Conservation (phyloP, 345 rosid genomes). For the Linum usitatissimum region DNA sequence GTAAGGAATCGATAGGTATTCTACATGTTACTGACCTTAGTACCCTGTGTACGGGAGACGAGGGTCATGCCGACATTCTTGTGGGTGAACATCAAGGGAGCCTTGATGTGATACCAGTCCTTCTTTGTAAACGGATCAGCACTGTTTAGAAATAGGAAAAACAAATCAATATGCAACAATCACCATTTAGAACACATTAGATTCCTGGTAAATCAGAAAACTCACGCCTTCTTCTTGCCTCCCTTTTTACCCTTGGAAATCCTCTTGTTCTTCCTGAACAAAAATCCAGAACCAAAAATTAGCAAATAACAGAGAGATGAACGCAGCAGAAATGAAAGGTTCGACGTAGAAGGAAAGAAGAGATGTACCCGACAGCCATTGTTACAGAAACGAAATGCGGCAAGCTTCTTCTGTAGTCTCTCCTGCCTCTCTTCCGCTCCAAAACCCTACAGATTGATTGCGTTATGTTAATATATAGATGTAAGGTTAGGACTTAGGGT, state of each 20-base stretch:
- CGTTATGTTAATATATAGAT: no score
- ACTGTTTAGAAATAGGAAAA: slow-evolving; percentile 18
- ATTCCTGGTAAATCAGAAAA: background rate
- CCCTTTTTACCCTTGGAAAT: slow-evolving; percentile 53
- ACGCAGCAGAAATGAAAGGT: background rate
- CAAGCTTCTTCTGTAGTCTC: background rate
- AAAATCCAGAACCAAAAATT: background rate
- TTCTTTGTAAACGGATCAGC: slow-evolving; percentile 92
- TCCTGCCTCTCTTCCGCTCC: no score
- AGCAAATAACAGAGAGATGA: background rate
- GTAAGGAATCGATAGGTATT: no score
- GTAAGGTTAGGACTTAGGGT: no score
- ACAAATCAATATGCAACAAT: background rate
- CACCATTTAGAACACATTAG: background rate
- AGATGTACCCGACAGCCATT: slow-evolving; percentile 34
- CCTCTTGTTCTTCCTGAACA: slow-evolving; percentile 40
- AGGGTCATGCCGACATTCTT: slow-evolving; percentile 86
- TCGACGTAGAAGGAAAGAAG: background rate
- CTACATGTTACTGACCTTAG: slow-evolving; percentile 43
- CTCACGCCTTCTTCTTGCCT: slow-evolving; percentile 52
- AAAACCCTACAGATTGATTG: no score
- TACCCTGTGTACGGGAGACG: slow-evolving; percentile 90
- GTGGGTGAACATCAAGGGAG: slow-evolving; percentile 55
- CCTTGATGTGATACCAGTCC: slow-evolving; percentile 96
- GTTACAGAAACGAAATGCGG: background rate